Conservation (phyloP, 1,139 yeast genomes). For the Pichia inconspicua region DNA sequence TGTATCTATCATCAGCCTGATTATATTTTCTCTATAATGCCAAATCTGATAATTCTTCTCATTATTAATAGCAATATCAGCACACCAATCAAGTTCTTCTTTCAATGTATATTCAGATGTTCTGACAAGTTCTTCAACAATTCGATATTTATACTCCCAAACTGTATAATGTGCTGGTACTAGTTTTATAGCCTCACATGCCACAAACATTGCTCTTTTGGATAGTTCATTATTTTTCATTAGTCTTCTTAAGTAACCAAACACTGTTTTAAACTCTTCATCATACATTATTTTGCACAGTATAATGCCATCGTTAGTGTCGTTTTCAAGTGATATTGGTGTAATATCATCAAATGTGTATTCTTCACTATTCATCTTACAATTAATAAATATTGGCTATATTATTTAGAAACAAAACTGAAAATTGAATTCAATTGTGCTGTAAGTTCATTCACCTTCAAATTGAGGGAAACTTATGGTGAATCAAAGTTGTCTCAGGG, state of each 20-base stretch:
- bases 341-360: conserved; percentile 15
- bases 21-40: conserved; percentile 73
- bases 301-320: conserved; percentile 6
- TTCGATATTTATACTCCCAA: conserved; percentile 70
- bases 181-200: conserved; percentile 52
- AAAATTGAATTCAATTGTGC: too few relatives aligned
- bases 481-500: background rate
- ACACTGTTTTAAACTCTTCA: conserved; percentile 54
- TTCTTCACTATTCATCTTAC: conserved; percentile 9
- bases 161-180: conserved; percentile 90
- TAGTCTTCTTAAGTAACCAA: conserved; percentile 58
- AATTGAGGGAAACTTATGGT: too few relatives aligned
- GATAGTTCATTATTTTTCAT: conserved; percentile 56
- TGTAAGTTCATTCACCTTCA: too few relatives aligned
- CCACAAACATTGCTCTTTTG: conserved; percentile 61
- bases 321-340: conserved; percentile 10
- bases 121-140: conserved; percentile 31
- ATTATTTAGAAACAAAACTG: too few relatives aligned
- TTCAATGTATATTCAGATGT: conserved; percentile 21
- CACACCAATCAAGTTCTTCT: conserved; percentile 70
- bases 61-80: conserved; percentile 61
- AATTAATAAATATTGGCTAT: too few relatives aligned
- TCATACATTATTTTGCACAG: conserved; percentile 75
- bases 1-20: conserved; percentile 29
- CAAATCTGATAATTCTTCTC: conserved; percentile 94